phyloP scores from a whole-genome alignment of 306 rosid genomes.

The Comarum palustre region DNA sequence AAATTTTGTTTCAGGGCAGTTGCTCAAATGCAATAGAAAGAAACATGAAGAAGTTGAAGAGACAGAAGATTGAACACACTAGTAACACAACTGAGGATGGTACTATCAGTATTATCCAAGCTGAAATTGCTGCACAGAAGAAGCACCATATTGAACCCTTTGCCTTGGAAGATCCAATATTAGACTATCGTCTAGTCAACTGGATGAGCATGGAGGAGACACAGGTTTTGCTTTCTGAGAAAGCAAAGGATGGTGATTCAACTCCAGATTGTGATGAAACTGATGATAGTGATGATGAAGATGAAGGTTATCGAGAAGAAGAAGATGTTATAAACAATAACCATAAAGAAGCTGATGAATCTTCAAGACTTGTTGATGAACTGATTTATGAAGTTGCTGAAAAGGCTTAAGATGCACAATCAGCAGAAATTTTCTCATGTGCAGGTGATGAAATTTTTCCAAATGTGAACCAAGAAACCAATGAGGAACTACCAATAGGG shows the following conservation, averaged over 20 bases:
- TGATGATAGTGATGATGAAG: constrained; percentile 50
- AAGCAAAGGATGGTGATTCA: constrained; percentile 39
- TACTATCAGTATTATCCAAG: constrained; percentile 26
- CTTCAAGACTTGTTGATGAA: constrained; percentile 21
- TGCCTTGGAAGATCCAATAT: constrained; percentile 25
- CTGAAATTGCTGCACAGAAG: constrained; percentile 36
- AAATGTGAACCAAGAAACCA: constrained; percentile 28
- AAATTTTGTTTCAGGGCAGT: constrained; percentile 36
- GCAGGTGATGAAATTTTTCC: constrained; percentile 16
- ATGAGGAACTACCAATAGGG: constrained; percentile 29
- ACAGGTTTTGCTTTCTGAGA: constrained; percentile 42
- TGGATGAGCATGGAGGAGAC: constrained; percentile 83
- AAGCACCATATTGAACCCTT: constrained; percentile 28
- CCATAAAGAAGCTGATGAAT: constrained; percentile 32
- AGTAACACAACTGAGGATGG: constrained; percentile 28
- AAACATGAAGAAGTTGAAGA: constrained; percentile 50
- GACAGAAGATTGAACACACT: constrained; percentile 38
- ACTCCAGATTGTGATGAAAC: constrained; percentile 45
- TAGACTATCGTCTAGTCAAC: constrained; percentile 41
- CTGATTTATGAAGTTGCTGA: constrained; percentile 31
- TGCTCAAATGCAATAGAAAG: constrained; percentile 35
- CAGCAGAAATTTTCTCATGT: constrained; percentile 19
- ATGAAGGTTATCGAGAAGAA: constrained; percentile 37
- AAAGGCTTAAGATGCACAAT: constrained; percentile 16
- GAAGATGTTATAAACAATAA: constrained; percentile 19